phyloP scores from a whole-genome alignment of 345 rosid genomes.

The Sisymbrium altissimum region DNA sequence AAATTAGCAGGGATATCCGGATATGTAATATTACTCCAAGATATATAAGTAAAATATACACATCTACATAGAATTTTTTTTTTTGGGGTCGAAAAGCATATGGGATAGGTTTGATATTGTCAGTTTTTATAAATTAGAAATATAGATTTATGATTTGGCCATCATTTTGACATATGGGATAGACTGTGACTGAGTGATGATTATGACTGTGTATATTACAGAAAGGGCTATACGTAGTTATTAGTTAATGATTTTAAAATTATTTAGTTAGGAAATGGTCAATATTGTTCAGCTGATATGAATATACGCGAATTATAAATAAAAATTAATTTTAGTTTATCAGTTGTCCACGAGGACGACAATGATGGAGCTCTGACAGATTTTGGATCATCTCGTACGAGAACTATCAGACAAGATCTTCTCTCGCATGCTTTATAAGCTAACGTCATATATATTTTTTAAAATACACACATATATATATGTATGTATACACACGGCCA shows the following conservation, averaged over 20 bases:
- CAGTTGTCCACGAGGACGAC: slow-evolving; percentile 31
- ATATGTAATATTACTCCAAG: not conserved
- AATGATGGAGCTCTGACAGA: slow-evolving; percentile 40
- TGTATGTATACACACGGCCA: not conserved
- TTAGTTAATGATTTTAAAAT: not conserved
- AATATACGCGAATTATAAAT: not conserved
- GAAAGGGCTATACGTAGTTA: not conserved
- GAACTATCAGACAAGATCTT: slow-evolving; percentile 39
- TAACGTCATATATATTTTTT: slow-evolving; percentile 10
- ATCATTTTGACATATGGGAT: slow-evolving; percentile 21
- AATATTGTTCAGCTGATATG: not conserved
- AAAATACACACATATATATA: not conserved
- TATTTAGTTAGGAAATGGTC: not conserved
- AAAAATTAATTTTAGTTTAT: not conserved
- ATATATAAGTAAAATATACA: not conserved
- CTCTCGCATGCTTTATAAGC: slow-evolving; percentile 1
- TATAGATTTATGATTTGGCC: slow-evolving; percentile 32
- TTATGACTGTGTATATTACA: not conserved
- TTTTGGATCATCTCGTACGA: slow-evolving; percentile 39
- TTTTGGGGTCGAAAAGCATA: too few relatives aligned
- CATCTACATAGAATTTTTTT: not conserved
- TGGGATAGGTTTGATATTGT: not conserved
- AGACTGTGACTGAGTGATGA: slow-evolving; percentile 11
- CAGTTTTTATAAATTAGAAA: not conserved
- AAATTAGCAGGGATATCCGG: not conserved